Percentiles rank a stretch among this genome's conserved stretches.
Evolutionary conservation across 75 land plant genomes (phyloP).

Genomic region (Pinus taeda): DNA sequence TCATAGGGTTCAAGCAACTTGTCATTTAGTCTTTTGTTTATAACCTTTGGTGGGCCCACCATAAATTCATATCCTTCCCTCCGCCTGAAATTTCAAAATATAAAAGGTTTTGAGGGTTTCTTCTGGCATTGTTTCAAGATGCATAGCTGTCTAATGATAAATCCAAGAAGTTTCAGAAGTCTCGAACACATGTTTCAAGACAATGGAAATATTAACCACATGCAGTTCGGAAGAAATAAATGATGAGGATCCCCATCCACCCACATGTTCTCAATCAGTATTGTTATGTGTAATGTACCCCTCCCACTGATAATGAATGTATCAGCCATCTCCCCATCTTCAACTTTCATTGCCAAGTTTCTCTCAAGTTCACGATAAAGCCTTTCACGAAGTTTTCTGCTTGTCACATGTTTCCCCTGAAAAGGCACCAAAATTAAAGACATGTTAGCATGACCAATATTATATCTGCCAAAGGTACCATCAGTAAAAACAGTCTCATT

Average conservation of each 20-base stretch:
- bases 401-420: constrained; percentile 97
- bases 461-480: not conserved
- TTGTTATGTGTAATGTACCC: constrained; percentile 92
- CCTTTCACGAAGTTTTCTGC: constrained; percentile 89
- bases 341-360: constrained; percentile 98
- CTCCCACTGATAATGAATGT: constrained; percentile 96
- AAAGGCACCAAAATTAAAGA: constrained; percentile 13
- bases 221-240: constrained; percentile 8
- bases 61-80: constrained; percentile 99
- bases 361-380: constrained; percentile 92
- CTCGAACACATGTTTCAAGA: not conserved
- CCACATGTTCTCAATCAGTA: constrained; percentile 97
- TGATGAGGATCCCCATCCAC: constrained; percentile 6
- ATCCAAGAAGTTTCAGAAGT: not conserved
- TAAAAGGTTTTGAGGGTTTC: not conserved
- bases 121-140: not conserved
- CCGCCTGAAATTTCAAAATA: constrained; percentile 52
- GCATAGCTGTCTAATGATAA: not conserved
- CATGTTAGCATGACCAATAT: not conserved
- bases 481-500: not conserved
- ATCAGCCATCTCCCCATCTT: constrained; percentile 97
- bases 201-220: not conserved
- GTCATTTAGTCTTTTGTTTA: constrained; percentile 67
- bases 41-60: constrained; percentile 99
- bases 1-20: constrained; percentile 91